Evolutionary conservation across 2,329 filamentous ascomycete genomes (phyloP).

Genomic region (Leptographium lundbergii): DNA sequence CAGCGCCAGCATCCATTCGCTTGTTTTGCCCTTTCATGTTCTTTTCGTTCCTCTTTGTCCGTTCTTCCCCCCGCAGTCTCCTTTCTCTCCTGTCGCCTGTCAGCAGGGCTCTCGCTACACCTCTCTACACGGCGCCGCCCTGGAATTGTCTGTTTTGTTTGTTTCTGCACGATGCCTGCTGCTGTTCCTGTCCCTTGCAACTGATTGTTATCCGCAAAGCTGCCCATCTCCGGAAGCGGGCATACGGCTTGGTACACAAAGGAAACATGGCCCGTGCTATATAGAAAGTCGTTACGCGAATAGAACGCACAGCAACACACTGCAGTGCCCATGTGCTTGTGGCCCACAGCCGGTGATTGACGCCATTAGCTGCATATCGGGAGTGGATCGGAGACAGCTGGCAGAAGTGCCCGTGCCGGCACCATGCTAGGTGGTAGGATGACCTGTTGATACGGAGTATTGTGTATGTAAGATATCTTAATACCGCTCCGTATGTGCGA

Average conservation of each 20-base stretch:
- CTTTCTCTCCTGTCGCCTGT: neutral
- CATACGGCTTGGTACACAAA: neutral
- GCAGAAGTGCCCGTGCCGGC: neutral
- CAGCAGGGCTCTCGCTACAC: neutral
- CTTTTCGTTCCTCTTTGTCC: neutral
- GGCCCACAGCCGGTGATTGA: neutral
- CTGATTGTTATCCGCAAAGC: neutral
- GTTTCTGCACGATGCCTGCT: neutral
- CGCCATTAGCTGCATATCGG: neutral
- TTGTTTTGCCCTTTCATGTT: neutral
- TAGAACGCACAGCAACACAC: neutral
- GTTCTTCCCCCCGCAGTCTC: neutral
- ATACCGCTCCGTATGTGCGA: neutral
- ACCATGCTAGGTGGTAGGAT: too few relatives aligned
- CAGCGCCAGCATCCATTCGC: neutral
- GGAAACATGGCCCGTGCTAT: neutral
- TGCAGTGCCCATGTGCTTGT: neutral
- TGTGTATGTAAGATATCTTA: too few relatives aligned
- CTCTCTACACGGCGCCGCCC: neutral
- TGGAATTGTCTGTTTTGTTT: neutral
- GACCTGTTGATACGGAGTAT: too few relatives aligned
- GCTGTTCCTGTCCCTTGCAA: neutral
- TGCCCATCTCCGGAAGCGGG: neutral
- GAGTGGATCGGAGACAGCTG: neutral
- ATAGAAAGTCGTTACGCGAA: neutral